Percentiles rank a stretch among this genome's conserved stretches.
phyloP scores from a whole-genome alignment of 2,329 filamentous ascomycete species.

The Epichloe baconii region DNA sequence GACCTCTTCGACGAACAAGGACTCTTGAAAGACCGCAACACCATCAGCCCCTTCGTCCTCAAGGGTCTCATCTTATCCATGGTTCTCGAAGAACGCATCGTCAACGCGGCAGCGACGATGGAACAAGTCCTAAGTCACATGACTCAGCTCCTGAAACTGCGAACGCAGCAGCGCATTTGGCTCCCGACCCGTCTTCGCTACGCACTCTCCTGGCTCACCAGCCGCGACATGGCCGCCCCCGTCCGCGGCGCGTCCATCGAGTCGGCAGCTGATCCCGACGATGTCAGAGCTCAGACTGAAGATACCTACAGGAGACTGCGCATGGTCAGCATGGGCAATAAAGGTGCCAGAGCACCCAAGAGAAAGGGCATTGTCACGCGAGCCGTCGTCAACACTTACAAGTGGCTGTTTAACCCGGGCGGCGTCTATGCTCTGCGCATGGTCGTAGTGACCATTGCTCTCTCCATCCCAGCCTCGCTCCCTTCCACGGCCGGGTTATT shows the following conservation, averaged over 20 bases:
- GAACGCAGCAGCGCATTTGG: slow-evolving; percentile 26
- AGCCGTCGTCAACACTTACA: slow-evolving; percentile 17
- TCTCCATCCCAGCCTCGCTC: slow-evolving; percentile 27
- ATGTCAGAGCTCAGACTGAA: slow-evolving; percentile 17
- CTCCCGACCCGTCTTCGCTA: slow-evolving; percentile 26
- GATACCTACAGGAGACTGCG: slow-evolving; percentile 23
- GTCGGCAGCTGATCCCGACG: slow-evolving; percentile 10
- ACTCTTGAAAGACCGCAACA: slow-evolving; percentile 16
- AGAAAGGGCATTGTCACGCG: slow-evolving; percentile 11
- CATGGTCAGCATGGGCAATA: slow-evolving; percentile 17
- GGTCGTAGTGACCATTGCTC: slow-evolving; percentile 32
- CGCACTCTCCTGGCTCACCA: slow-evolving; percentile 25
- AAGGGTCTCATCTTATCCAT: slow-evolving; percentile 31
- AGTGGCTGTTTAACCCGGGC: slow-evolving; percentile 28
- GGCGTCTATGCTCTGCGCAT: slow-evolving; percentile 35
- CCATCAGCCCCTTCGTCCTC: slow-evolving; percentile 15
- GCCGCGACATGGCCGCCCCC: slow-evolving; percentile 9
- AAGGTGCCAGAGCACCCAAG: slow-evolving; percentile 3
- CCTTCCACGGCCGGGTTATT: slow-evolving; percentile 33
- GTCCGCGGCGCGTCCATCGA: slow-evolving; percentile 10
- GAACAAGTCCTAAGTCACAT: slow-evolving; percentile 25
- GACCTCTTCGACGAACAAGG: slow-evolving; percentile 30
- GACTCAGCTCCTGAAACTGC: slow-evolving; percentile 21
- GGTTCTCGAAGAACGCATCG: slow-evolving; percentile 32
- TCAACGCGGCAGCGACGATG: slow-evolving; percentile 12